Percentiles rank a stretch among this genome's conserved stretches.
Conservation (phyloP, 202 grass and related monocot genomes). For the Setaria italica region DNA sequence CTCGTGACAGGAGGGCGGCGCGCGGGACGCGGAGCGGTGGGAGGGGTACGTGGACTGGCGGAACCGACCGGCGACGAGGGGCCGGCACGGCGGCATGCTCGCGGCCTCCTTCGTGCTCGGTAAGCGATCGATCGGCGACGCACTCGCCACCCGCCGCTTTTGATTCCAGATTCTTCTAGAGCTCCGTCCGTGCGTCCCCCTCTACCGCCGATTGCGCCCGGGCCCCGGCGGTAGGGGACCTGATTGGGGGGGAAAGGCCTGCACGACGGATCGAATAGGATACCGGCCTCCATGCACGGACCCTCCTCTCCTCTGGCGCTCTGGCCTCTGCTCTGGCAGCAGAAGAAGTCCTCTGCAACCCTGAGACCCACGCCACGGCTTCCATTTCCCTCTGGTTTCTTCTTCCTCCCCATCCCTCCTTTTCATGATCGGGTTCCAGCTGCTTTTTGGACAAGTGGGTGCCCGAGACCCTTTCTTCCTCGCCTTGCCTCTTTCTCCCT, state of each 20-base stretch:
- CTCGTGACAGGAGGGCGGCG: constrained; percentile 53
- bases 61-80: constrained; percentile 68
- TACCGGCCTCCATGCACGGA: constrained; percentile 18
- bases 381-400: background rate
- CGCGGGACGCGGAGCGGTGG: constrained; percentile 59
- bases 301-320: background rate
- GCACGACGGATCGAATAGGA: constrained; percentile 47
- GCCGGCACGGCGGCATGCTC: constrained; percentile 84
- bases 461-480: background rate
- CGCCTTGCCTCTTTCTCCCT: background rate
- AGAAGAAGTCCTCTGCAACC: background rate
- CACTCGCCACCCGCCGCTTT: no score
- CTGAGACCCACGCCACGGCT: constrained; percentile 1
- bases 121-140: constrained; percentile 14
- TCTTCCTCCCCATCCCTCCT: background rate
- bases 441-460: constrained; percentile 31
- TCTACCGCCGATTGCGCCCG: background rate
- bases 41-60: constrained; percentile 90
- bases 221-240: background rate
- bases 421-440: background rate
- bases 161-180: constrained; percentile 12
- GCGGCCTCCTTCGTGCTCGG: constrained; percentile 86
- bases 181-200: background rate
- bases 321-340: background rate
- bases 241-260: background rate